Conservation (phyloP, 2,329 filamentous ascomycete species). For the Aspergillus ruber region DNA sequence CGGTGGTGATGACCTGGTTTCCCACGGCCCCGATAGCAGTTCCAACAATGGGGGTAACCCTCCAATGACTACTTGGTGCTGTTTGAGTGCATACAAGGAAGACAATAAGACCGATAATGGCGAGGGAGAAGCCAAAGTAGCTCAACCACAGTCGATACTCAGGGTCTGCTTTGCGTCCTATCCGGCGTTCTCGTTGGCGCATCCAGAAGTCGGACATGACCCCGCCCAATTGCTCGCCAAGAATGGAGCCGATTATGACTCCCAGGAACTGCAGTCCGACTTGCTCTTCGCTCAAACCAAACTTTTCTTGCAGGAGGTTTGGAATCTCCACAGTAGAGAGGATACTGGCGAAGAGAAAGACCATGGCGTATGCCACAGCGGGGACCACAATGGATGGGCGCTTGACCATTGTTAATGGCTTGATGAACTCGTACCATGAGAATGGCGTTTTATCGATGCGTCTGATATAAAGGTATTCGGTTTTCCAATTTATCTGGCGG, state of each 20-base stretch:
- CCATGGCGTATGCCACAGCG: constrained; percentile 50
- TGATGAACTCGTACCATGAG: constrained; percentile 45
- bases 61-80: constrained; percentile 44
- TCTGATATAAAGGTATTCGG: constrained; percentile 40
- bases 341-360: constrained; percentile 52
- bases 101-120: constrained; percentile 51
- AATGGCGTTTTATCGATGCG: constrained; percentile 51
- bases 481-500: constrained; percentile 33
- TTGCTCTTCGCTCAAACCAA: constrained; percentile 52
- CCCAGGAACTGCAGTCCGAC: constrained; percentile 55
- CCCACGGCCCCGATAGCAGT: constrained; percentile 49
- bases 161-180: constrained; percentile 38
- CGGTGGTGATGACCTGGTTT: constrained; percentile 58
- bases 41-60: constrained; percentile 52
- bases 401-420: constrained; percentile 43
- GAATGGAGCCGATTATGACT: constrained; percentile 52
- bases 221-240: constrained; percentile 58
- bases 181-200: constrained; percentile 29
- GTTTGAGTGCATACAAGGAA: constrained; percentile 51
- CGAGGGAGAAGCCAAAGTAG: constrained; percentile 48
- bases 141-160: constrained; percentile 55
- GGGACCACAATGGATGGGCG: constrained; percentile 48
- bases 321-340: constrained; percentile 56
- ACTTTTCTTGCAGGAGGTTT: constrained; percentile 51
- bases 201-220: constrained; percentile 53